Conservation (phyloP, 176 grass and related monocot species). For the Cenchrus americanus region DNA sequence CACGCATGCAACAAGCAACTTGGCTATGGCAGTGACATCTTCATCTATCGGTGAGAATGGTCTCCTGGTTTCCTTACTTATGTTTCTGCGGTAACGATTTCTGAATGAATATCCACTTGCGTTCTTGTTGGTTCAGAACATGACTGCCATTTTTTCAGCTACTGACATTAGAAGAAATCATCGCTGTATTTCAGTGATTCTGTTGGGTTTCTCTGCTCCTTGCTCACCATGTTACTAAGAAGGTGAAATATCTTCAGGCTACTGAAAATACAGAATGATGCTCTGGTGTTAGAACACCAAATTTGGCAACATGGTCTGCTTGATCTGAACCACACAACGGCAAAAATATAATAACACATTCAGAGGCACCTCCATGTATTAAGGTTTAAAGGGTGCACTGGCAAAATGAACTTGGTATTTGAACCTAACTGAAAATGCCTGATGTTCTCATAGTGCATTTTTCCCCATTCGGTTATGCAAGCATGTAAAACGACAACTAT, state of each 20-base stretch:
- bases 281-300: not conserved
- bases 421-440: not conserved
- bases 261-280: slow-evolving; percentile 10
- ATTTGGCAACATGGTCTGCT: slow-evolving; percentile 22
- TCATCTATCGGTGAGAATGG: slow-evolving; percentile 61
- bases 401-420: not conserved
- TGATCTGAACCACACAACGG: not conserved
- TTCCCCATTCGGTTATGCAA: not conserved
- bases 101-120: not conserved
- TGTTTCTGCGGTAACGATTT: not conserved
- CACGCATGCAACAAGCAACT: slow-evolving; percentile 71
- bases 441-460: not conserved
- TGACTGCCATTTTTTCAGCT: slow-evolving; percentile 9
- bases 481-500: not conserved
- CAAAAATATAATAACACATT: not conserved
- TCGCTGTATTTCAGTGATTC: not conserved
- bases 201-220: not conserved
- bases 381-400: not conserved
- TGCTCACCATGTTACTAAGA: not conserved
- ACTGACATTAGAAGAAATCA: not conserved
- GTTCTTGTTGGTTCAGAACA: slow-evolving; percentile 30
- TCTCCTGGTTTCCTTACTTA: not conserved
- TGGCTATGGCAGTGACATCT: slow-evolving; percentile 55
- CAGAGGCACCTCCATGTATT: not conserved
- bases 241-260: not conserved